These are phyloP conservation scores for Micractinium sp. DNA, from an alignment of 139 green algal species.

Conservation along the genomic window DNA sequence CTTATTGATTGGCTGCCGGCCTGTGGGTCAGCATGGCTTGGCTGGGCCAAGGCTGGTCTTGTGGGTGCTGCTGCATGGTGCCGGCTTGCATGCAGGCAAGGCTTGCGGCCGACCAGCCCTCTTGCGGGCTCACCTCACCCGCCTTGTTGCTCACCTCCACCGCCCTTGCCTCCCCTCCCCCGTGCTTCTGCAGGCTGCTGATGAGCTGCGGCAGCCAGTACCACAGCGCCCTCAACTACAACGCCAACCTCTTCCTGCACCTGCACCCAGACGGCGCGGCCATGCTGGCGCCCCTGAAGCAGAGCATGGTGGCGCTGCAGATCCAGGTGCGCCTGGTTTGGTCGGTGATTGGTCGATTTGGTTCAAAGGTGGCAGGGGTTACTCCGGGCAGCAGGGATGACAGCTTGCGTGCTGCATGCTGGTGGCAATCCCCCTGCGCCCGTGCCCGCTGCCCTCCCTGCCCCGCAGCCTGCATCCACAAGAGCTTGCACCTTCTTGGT, in stretches of 20 bases:
- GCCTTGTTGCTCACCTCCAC: no score
- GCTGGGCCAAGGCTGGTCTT: no score
- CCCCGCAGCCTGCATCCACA: not conserved
- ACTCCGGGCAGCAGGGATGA: not conserved
- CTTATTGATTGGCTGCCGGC: no score
- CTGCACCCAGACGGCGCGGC: not conserved
- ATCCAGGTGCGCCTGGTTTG: not conserved
- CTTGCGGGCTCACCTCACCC: no score
- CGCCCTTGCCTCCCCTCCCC: not conserved
- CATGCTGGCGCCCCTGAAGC: not conserved
- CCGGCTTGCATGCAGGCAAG: not conserved
- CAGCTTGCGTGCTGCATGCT: no score
- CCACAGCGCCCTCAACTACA: not conserved
- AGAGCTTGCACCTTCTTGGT: no score
- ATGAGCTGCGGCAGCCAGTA: slow-evolving; percentile 8
- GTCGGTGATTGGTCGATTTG: not conserved
- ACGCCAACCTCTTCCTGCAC: slow-evolving; percentile 13
- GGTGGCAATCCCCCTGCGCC: no score
- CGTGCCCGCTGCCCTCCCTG: no score
- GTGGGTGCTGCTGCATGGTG: not conserved
- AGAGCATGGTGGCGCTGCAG: slow-evolving; percentile 15
- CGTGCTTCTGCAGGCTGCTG: not conserved
- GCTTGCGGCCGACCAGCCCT: not conserved
- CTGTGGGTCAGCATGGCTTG: not conserved
- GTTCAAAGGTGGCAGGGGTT: no score